A percentile compares a stretch with the other conserved stretches of the same genome.
Conservation (phyloP, 1,139 yeast genomes). For the Yamadazyma taylorii region DNA sequence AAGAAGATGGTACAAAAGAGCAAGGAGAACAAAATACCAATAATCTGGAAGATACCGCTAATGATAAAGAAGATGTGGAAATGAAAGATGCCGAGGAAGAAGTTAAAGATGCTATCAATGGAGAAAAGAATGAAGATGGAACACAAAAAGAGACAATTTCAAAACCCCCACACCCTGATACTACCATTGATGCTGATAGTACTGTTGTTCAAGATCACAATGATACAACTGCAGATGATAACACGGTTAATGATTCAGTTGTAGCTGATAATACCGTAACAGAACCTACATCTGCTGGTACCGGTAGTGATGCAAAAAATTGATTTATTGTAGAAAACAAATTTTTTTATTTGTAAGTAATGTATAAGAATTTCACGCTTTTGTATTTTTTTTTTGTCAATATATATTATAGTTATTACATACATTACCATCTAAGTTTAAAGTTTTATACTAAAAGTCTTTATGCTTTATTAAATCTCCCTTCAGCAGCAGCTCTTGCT, state of each 20-base stretch:
- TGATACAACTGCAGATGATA: slow-evolving; percentile 46
- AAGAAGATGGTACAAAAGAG: slow-evolving; percentile 6
- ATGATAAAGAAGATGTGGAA: not conserved
- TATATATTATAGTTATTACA: slow-evolving; percentile 3
- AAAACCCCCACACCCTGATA: slow-evolving; percentile 16
- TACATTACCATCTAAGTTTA: too few species aligned
- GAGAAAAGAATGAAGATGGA: slow-evolving; percentile 4
- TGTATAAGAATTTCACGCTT: slow-evolving; percentile 3
- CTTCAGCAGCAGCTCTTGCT: slow-evolving; percentile 48
- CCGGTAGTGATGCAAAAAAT: slow-evolving; percentile 7
- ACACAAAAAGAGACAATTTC: slow-evolving; percentile 4
- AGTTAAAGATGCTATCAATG: slow-evolving; percentile 4
- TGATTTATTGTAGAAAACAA: slow-evolving; percentile 1
- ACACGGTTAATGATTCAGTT: slow-evolving; percentile 33
- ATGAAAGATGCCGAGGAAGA: slow-evolving; percentile 5
- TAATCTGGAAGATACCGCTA: not conserved
- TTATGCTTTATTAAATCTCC: slow-evolving; percentile 22
- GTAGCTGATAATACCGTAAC: slow-evolving; percentile 18
- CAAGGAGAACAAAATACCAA: slow-evolving; percentile 3
- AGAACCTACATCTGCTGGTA: slow-evolving; percentile 7
- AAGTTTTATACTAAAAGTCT: not conserved
- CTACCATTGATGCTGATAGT: slow-evolving; percentile 40
- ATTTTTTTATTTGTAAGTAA: not conserved
- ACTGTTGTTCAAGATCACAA: slow-evolving; percentile 46
- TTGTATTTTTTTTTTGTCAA: slow-evolving; percentile 7